Base-by-base conservation (phyloP, 2,329 filamentous ascomycete genomes). In the Verruconis gallopava region DNA sequence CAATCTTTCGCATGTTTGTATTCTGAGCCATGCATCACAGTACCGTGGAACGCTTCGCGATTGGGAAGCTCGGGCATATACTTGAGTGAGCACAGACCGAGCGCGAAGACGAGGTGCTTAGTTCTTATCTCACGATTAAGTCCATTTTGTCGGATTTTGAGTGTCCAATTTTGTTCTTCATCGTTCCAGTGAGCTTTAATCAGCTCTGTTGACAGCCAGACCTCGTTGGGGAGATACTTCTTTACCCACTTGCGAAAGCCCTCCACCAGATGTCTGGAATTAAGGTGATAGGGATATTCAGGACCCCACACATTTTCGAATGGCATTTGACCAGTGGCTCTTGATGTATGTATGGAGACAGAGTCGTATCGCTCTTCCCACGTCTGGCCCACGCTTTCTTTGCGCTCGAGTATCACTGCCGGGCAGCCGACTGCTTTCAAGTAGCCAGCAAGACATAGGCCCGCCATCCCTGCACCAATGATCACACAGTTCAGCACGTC, bases 151-250 rank as follows among this genome's bases (percentile, higher is more conserved):
- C 20, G 30, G 18, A 44, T 42, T 6, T 20, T 59, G 75, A 84
- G 34, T 81, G 75, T 1, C 67, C 79, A 0, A 82, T 62, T 52
- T 83, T 83, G 55, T 83, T 78, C 52, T 82, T 83, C 4, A 78
- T 77, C 0, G 77, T 81, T 40, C 37, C 37, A 44, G 14, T 17
- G 36, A 13, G 42, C 36, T 14, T 40, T 40, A 13, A 21, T 30
- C 21, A 44, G 5, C 15, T 34, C 33, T 11, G 42, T 34, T 4
- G 37, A 40, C 19, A 44, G 20, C 37, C 37, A 40, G 28, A 44
- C 19, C 9, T 43, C 41, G 18, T 36, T 36, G 18, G 38, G 36
- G 5, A 21, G 21, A 17, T 42, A 44, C 5, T 17, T 33, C 15
- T 44, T 40, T 19, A 40, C 42, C 55, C 80, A 84, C 13, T 79